Base-by-base conservation (phyloP, 345 rosid genomes). In the Citrus mangshanensis region DNA sequence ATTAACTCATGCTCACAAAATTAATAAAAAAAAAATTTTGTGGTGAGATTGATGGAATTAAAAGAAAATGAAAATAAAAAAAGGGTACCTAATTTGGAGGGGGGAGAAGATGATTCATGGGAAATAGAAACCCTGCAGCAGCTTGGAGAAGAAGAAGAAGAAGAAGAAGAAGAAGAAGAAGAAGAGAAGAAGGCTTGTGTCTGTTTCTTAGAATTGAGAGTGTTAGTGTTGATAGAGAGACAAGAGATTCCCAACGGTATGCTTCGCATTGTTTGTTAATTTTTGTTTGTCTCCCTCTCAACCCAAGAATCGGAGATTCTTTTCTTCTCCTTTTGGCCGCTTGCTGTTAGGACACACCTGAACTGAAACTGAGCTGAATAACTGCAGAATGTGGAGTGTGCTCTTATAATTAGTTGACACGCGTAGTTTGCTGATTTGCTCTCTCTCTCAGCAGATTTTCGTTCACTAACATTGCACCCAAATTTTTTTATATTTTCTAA, bases 181-280 rank as follows among this genome's bases (percentile, higher is more conserved):
- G 86, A 73, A 22, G 84, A 81, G 77, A 66, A 73, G 68, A 40
- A 59, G 64, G 85, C 70, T 68, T 59, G 82, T 72, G 79, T 80
- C 65, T 68, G 82, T 74, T 78, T 85, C 65, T 82, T 79, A 81
- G 80, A 79, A 80, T 72, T 77, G 84, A 84, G 75, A 32, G 35
- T 66, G 80, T 59, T 74, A 55, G 75, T 63, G 79, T 65, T 77
- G 54, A 79, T 9, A 38, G 79, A 73, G 65, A 84, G 69, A 49
- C 91, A 85, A 62, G 85, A 88, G 76, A 86, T 75, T 84, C 93
- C 97, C 72, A 92, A 86, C 75, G 91, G 88, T 67, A 88, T 74
- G 78, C 94, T 88, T 93, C 87, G 86, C 98, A 95, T 93, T 81
- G 38, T 87, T 86, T 67, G 60, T 58, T 74, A 79, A 56, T 55